Percentiles rank a stretch among this genome's conserved stretches.
Evolutionary conservation across 768 basidiomycete species (phyloP).

Genomic region (Gymnopilus junonius): DNA sequence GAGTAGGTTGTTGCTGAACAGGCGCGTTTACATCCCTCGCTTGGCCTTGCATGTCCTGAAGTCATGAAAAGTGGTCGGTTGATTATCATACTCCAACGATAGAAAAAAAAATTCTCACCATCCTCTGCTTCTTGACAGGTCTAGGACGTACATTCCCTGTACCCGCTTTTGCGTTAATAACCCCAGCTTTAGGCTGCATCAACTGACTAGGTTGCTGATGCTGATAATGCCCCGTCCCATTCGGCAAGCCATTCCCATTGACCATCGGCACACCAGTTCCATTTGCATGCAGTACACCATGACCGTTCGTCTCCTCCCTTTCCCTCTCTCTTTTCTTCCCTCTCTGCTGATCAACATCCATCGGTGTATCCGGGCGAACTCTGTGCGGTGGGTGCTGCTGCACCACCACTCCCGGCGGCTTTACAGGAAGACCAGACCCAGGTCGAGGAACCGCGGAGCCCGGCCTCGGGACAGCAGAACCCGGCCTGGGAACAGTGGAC

Average conservation of each 20-base stretch:
- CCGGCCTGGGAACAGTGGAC: constrained; percentile 29
- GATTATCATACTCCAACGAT: not conserved
- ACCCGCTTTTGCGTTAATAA: constrained; percentile 62
- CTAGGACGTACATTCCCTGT: constrained; percentile 61
- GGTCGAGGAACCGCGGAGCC: constrained; percentile 33
- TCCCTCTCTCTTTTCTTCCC: constrained; percentile 50
- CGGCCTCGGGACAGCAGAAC: constrained; percentile 32
- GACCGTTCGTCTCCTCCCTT: constrained; percentile 30
- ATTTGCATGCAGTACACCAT: constrained; percentile 31
- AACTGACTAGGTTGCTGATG: not conserved
- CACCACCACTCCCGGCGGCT: constrained; percentile 15
- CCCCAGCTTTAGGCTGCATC: constrained; percentile 21
- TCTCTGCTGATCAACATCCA: constrained; percentile 37
- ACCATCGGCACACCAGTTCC: constrained; percentile 34
- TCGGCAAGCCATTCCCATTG: constrained; percentile 34
- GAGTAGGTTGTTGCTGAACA: constrained; percentile 76
- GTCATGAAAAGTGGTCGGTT: constrained; percentile 4
- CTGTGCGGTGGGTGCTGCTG: constrained; percentile 15
- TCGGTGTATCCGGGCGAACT: constrained; percentile 25
- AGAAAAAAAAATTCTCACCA: constrained; percentile 51
- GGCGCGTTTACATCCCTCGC: constrained; percentile 56
- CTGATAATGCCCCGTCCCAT: not conserved
- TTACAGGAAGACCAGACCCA: constrained; percentile 29
- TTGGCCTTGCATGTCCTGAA: constrained; percentile 68
- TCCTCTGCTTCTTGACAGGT: constrained; percentile 76